Base-by-base conservation (phyloP, 2,329 filamentous ascomycete genomes). In the Aspergillus terreus region DNA sequence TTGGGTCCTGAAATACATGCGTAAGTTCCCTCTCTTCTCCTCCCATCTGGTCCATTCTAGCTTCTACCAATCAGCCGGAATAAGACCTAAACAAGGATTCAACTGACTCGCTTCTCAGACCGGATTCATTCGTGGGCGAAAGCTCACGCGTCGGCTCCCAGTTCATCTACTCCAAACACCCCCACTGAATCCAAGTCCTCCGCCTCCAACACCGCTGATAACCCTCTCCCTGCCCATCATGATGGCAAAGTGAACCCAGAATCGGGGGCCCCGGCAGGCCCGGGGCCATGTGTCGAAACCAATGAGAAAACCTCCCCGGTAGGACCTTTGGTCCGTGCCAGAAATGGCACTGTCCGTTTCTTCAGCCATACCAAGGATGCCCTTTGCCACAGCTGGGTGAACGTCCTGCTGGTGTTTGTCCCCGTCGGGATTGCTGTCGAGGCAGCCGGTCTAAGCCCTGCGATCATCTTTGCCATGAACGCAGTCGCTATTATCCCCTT, bases 401-500 rank as follows among this genome's bases (percentile, higher is more conserved):
- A 74, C 60, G 65, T 72, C 59, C 65, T 74, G 43, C 62, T 76
- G 45, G 47, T 75, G 51, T 73, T 73, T 51, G 71, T 75, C 33
- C 72, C 71, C 1, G 58, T 67, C n/a, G 72, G 71, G 44, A 73
- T 75, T 41, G 67, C 64, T 41, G 60, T 64, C 17, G 61, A 73
- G 55, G 69, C 70, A 7, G 60, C 67, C 3, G 61, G 64, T 1
- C 64, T 83, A 49, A 77, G 78, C 49, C 80, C 84, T 17, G 84
- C 80, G 41, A 72, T 88, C 51, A 74, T 88, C 54, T 91, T 91
- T 66, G 85, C 80, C 52, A 80, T 90, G 75, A 91, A 91, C 67
- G 85, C 85, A 47, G 76, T 90, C 58, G 87, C 87, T 60, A 87
- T 91, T 63, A 81, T 91, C 53, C 87, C 87, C 23, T 76, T 91